Evolutionary conservation across 1,139 yeast species (phyloP).

Genomic region (Taiozyma sp.): DNA sequence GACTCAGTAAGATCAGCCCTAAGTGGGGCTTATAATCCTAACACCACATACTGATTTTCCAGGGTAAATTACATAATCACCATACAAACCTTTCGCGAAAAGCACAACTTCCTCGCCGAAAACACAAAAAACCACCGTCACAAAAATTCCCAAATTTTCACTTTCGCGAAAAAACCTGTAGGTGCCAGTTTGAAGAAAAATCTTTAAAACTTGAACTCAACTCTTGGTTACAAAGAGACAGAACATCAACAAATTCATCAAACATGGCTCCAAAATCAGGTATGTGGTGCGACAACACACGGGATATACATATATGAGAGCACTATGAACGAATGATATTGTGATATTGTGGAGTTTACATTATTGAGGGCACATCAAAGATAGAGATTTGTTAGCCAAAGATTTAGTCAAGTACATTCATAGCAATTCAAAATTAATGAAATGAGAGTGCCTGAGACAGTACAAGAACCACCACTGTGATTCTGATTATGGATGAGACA

Average conservation of each 20-base stretch:
- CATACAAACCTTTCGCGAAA: neutral
- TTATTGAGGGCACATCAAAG: neutral
- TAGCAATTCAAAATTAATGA: neutral
- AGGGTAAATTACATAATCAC: neutral
- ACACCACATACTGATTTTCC: neutral
- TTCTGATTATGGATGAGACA: neutral
- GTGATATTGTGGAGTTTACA: neutral
- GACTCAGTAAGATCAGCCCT: neutral
- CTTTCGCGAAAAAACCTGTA: neutral
- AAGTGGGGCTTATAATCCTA: neutral
- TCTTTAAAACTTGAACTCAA: neutral
- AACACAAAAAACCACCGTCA: neutral
- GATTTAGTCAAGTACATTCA: neutral
- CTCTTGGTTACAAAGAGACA: neutral
- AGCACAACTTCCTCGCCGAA: conserved; percentile 6
- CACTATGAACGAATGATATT: neutral
- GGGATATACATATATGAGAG: neutral
- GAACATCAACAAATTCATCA: conserved; percentile 13
- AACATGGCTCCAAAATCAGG: conserved; percentile 40
- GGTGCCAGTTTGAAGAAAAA: neutral
- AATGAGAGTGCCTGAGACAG: neutral
- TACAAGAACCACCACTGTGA: neutral
- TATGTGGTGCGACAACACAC: conserved; percentile 23
- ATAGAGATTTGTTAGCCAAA: neutral
- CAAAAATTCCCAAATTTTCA: neutral